Evolutionary conservation across 2,329 filamentous ascomycete species (phyloP).

Genomic region (Pseudogymnoascus sp.): DNA sequence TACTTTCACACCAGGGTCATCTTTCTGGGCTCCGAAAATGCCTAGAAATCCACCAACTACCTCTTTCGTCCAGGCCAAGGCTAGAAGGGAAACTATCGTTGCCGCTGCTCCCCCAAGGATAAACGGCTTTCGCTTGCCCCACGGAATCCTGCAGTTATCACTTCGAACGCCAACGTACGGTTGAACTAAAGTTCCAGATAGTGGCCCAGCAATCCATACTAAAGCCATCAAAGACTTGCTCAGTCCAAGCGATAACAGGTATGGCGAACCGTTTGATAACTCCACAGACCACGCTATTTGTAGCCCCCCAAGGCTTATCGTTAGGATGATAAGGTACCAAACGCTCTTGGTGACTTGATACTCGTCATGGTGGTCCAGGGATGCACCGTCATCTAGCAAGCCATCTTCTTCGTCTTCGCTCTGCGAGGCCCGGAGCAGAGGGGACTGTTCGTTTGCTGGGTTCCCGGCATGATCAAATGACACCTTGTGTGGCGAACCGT

Average conservation of each 20-base stretch:
- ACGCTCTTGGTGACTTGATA: conserved; percentile 65
- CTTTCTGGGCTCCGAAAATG: conserved; percentile 61
- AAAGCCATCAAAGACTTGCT: conserved; percentile 76
- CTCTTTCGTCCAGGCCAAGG: conserved; percentile 66
- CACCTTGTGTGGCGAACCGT: conserved; percentile 15
- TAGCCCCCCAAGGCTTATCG: conserved; percentile 76
- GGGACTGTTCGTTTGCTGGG: conserved; percentile 38
- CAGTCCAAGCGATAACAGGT: conserved; percentile 69
- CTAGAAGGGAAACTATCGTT: conserved; percentile 59
- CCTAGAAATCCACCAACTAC: conserved; percentile 59
- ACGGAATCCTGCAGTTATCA: conserved; percentile 64
- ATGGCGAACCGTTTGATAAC: conserved; percentile 84
- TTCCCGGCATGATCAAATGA: conserved; percentile 19
- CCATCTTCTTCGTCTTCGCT: conserved; percentile 29
- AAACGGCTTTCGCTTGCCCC: conserved; percentile 75
- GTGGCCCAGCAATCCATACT: conserved; percentile 75
- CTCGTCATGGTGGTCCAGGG: conserved; percentile 36
- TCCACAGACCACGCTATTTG: conserved; percentile 97
- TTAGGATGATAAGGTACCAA: conserved; percentile 80
- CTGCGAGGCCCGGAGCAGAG: conserved; percentile 37
- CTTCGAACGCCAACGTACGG: conserved; percentile 76
- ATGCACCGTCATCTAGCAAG: conserved; percentile 27
- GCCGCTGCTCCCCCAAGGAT: conserved; percentile 63
- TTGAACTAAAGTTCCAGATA: conserved; percentile 71
- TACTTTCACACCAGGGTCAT: conserved; percentile 54